Evolutionary conservation across 495 filamentous ascomycete genomes (phyloP).

Genomic region (Trichoderma reesei): DNA sequence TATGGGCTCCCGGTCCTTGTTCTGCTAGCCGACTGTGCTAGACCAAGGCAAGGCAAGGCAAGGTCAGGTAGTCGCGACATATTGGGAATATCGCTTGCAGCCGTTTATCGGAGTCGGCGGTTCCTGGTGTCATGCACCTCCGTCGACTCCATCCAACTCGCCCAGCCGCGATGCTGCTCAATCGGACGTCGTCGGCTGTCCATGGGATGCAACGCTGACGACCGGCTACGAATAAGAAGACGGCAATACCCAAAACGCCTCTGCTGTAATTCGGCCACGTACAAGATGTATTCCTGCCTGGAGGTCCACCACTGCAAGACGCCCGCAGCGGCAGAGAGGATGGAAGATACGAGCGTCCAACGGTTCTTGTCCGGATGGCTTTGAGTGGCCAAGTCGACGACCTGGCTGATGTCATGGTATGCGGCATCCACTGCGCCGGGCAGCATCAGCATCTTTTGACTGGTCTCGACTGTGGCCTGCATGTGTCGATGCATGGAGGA

Average conservation of each 20-base stretch:
- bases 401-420: not conserved
- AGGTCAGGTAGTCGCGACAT: not conserved
- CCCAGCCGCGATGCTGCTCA: too few species aligned
- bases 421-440: not conserved
- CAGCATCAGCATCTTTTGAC: not conserved
- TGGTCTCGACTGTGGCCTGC: not conserved
- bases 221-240: not conserved
- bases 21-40: not conserved
- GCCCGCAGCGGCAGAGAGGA: not conserved
- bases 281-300: conserved; percentile 4
- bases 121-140: not conserved
- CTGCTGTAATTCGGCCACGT: conserved; percentile 1
- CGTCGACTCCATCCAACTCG: not conserved
- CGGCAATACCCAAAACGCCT: not conserved
- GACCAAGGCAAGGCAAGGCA: not conserved
- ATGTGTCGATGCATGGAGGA: not conserved
- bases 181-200: not conserved
- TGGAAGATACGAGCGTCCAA: not conserved
- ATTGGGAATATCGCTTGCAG: not conserved
- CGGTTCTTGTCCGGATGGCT: not conserved
- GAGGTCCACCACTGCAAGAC: not conserved
- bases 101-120: not conserved
- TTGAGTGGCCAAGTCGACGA: not conserved
- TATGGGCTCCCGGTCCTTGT: conserved; percentile 1
- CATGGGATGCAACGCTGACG: not conserved